Evolutionary conservation across 352 stramenopile genomes (phyloP), one percentile per base, ranked within the genome.

Genomic region (Globisporangium cylindrosporum): DNA sequence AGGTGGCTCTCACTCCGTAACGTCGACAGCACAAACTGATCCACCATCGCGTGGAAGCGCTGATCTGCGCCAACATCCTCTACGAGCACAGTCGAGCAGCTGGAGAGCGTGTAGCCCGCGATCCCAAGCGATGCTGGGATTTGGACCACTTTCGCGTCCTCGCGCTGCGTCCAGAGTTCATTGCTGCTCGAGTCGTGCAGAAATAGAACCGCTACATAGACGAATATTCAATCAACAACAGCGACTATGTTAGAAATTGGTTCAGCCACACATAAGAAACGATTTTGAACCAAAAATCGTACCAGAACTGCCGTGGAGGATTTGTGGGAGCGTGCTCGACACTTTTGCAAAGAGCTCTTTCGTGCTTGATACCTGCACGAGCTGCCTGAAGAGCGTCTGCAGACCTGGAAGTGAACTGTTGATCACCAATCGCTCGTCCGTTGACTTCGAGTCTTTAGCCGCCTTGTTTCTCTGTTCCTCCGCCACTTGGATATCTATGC

Each of bases 81-180:
- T 10, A 86, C 70, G 0, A 87, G 57, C 1, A 90, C 15, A 3
- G 70, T 80, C 7, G 73, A 72, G 59, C 64, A 68, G 41, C 66
- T 81, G 0, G 81, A 78, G 12, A 90, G 58, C 14, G 80, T 75
- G 18, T 64, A 77, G 1, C 85, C 85, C 51, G 82, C 76, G 59
- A 93, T 86, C 0, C 85, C 85, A 0, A 91, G 66, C 27, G 78
- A 79, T 3, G 76, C 80, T 7, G 85, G 77, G 0, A 86, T 76
- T 66, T 89, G 80, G n/a, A 81, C 73, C 4, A 74, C 67, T 41
- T 75, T 80, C 29, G 67, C 75, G 53, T 75, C 74, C 32, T 86
- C 77, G 12, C 74, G 76, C 60, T 87, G 78, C 9, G 81, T 89
- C 85, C 85, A 93, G 2, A 93, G 69, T 38, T 93, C 78, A 24